Base-by-base conservation (phyloP, 2,329 filamentous ascomycete species). In the Cyphellophora europaea region DNA sequence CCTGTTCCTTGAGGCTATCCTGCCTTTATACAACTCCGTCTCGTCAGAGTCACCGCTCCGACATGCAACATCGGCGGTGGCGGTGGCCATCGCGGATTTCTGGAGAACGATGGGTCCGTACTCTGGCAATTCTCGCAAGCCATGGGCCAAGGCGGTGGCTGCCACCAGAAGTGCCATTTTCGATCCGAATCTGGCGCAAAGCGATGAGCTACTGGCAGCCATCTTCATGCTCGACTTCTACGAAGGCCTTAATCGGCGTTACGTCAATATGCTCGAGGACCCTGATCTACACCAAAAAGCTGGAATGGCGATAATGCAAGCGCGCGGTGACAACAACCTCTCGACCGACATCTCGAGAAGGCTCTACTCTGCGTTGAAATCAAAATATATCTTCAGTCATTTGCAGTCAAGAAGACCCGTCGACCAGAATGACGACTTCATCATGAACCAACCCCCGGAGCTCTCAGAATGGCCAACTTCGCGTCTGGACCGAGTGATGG, bases 161-260 rank as follows among this genome's bases (percentile, higher is more conserved):
- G 17, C 28, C 11, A 13, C 41, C 5, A 40, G 37, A 29, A 10
- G 11, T 16, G 21, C 33, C 6, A 21, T 45, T 14, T 27, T 37
- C 27, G 36, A 45, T 14, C 35, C 37, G 6, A 23, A 35, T 10
- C 12, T 37, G 14, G 33, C 30, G 19, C 35, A 32, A 27, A 38
- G 28, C 15, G 40, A 42, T 19, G 34, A 42, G 13, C 40, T 40
- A 2, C 42, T 45, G 12, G 42, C 40, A 12, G 36, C 42, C 3
- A 40, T 45, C 2, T 45, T 42, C 35, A 37, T 45, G 37, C 37
- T 45, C 19, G 42, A 45, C 15, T 45, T 45, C 15, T 42, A 45
- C 18, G 39, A 45, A 17, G 38, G 35, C 12, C 42, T 45, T 13
- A 37, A 36, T 29, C 37, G 37, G 10, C 42, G 42, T 6, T 45